Base-by-base conservation (phyloP, 1,139 yeast species). In the Suhomyces terraborum region DNA sequence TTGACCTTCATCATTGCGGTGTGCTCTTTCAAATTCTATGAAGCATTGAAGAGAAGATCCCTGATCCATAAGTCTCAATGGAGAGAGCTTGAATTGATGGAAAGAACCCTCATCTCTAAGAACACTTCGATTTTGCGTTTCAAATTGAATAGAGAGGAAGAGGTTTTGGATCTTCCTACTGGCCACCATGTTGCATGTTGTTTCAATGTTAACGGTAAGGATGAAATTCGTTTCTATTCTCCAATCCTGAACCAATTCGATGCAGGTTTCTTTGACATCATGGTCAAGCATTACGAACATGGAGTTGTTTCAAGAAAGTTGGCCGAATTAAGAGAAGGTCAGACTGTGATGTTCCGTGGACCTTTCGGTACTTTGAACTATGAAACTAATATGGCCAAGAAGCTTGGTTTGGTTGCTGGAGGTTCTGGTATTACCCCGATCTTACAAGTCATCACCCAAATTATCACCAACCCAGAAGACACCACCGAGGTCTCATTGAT, bases 381-480 rank as follows among this genome's bases (percentile, higher is more conserved):
- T 59, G 58, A 61, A 25, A 61, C 80, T 18, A 83, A 83, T 56
- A 75, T 79, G 70, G 81, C 80, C 32, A 75, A 75, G 45, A 77
- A 79, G 45, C 71, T 85, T 47, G 82, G 81, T 10, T 73, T 85
- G 66, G 72, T 85, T 51, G 91, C 91, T n/a, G 93, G 91, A 52
- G 93, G 93, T 12, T 79, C 89, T 0, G 93, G 93, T 41, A 82
- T 85, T 45, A 84, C 94, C 10, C 93, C 94, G 18, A 80, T 84
- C 54, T 69, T 85, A 47, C 89, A 85, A 58, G 84, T 85, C 10
- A 66, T 79, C 41, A 78, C 82, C 28, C 67, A 77, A 34, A 79
- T 80, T 40, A 78, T 84, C 45, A 84, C 89, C 21, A 79, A 82
- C 30, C 82, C 87, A 7, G 80, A 75, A 40, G 91, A 84, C 58